Base-by-base conservation (phyloP, 2,329 filamentous ascomycete genomes). In the Fusarium sp. region DNA sequence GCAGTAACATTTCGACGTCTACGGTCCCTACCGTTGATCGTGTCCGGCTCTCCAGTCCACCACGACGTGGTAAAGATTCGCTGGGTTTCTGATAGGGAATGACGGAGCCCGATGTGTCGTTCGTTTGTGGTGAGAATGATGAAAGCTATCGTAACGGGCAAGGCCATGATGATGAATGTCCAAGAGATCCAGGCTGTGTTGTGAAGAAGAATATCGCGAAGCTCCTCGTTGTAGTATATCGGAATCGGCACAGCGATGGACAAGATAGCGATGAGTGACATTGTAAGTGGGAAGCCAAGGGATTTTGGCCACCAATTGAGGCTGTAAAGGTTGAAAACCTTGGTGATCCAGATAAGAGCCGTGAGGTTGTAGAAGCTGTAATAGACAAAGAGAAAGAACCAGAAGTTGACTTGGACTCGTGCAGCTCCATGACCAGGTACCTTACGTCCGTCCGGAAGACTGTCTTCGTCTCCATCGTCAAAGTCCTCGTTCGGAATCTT, bases 331-430 rank as follows among this genome's bases (percentile, higher is more conserved):
- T 92, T 92, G 77, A 92, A 92, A 7, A 91, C 85, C 75, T 91
- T 91, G 49, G 90, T 92, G 75, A 92, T 91, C 88, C 89, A 92
- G 65, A 90, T 86, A 71, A 92, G 79, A 4, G 89, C 90, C 7
- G 88, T 90, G 25, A 91, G 75, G 75, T 90, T 91, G 79, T 92
- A 92, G 71, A 91, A 86, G 60, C 88, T 88, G 77, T 92, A 92
- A 80, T 91, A 92, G 60, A 91, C 86, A 51, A 91, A 86, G 40
- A 92, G 81, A 75, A 92, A 92, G 82, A 91, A 91, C 89, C 90
- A 92, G 75, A 91, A 91, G 80, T 90, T 90, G 71, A 91, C 86
- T 67, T 87, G 85, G 7, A 91, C 89, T 44, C 86, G 82, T 8
- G 89, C 87, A 71, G 85, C 83, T 61, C 90, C 90, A 81, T 91